A percentile compares a stretch with the other conserved stretches of the same genome.
These are phyloP conservation scores for Cordyceps cateniannulata DNA, from an alignment of 2,329 filamentous ascomycete species.

Conservation along the genomic window DNA sequence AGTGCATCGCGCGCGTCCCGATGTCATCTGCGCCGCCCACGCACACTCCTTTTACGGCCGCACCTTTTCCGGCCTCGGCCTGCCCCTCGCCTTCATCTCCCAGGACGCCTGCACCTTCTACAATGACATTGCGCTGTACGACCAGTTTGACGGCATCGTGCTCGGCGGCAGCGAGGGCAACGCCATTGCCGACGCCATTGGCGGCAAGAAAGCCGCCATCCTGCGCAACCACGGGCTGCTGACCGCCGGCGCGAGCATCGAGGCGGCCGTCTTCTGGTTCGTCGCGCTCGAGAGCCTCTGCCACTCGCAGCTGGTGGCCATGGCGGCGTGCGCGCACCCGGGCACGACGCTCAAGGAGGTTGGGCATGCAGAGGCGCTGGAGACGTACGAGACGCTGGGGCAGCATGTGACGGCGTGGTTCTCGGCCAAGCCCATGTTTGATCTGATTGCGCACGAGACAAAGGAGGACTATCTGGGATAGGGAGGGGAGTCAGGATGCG, in stretches of 20 bases:
- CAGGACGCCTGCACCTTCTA: slow-evolving; percentile 58
- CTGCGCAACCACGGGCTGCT: slow-evolving; percentile 51
- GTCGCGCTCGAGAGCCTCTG: slow-evolving; percentile 43
- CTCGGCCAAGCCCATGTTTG: slow-evolving; percentile 33
- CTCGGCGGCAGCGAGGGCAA: slow-evolving; percentile 44
- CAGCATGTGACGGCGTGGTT: slow-evolving; percentile 60
- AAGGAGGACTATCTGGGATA: slow-evolving; percentile 8
- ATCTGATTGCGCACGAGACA: slow-evolving; percentile 6
- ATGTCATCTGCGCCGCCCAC: slow-evolving; percentile 48
- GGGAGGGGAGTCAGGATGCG: neutral
- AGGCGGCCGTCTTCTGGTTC: slow-evolving; percentile 49
- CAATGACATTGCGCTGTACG: slow-evolving; percentile 37
- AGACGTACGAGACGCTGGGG: slow-evolving; percentile 61
- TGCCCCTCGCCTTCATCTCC: slow-evolving; percentile 57
- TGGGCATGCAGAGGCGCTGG: slow-evolving; percentile 58
- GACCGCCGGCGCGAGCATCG: slow-evolving; percentile 43
- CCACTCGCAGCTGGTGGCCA: slow-evolving; percentile 44
- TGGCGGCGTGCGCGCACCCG: slow-evolving; percentile 54
- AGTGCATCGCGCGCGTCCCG: slow-evolving; percentile 48
- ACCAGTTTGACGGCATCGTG: slow-evolving; percentile 45
- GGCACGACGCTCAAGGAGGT: slow-evolving; percentile 62
- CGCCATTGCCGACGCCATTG: slow-evolving; percentile 41
- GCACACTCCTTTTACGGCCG: slow-evolving; percentile 47
- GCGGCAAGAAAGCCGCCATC: slow-evolving; percentile 43
- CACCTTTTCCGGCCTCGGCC: slow-evolving; percentile 56